phyloP scores from a whole-genome alignment of 306 rosid genomes.

The Lotus japonicus region DNA sequence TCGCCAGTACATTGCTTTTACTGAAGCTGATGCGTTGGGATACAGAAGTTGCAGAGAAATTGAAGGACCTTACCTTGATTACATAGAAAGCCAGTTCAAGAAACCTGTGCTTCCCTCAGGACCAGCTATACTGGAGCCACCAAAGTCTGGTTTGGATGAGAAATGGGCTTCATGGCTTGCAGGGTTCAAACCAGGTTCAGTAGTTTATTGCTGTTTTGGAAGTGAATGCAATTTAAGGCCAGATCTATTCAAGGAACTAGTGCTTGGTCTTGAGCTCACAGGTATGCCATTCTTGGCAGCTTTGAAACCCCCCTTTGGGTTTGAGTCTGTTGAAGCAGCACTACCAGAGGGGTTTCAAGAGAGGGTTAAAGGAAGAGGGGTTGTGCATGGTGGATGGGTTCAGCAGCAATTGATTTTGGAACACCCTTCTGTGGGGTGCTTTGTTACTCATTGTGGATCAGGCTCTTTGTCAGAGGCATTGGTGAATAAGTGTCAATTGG shows the following conservation, averaged over 20 bases:
- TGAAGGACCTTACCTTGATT: conserved; percentile 14
- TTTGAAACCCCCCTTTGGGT: conserved; percentile 13
- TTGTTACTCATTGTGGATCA: conserved; percentile 23
- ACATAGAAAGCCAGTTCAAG: neutral
- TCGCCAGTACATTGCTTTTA: neutral
- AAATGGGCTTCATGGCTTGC: conserved; percentile 13
- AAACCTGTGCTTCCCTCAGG: conserved; percentile 11
- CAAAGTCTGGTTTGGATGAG: conserved; percentile 6
- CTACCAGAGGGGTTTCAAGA: conserved; percentile 18
- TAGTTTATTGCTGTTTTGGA: conserved; percentile 25
- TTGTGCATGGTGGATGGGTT: conserved; percentile 23
- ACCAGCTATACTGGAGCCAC: conserved; percentile 1
- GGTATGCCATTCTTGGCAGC: conserved; percentile 20
- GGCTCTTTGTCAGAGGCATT: conserved; percentile 24
- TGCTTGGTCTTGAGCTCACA: conserved; percentile 18
- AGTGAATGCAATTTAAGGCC: conserved; percentile 18
- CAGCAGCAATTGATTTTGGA: conserved; percentile 10
- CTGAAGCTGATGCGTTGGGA: conserved; percentile 1
- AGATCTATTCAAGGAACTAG: conserved; percentile 4
- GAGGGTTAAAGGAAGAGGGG: conserved; percentile 11
- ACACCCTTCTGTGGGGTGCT: conserved; percentile 31
- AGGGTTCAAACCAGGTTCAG: neutral
- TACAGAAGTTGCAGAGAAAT: neutral
- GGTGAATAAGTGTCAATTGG: conserved; percentile 21
- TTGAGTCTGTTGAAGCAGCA: conserved; percentile 14